These are phyloP conservation scores for Diphasiastrum complanatum DNA, from an alignment of 83 land plant genomes.

Conservation along the genomic window DNA sequence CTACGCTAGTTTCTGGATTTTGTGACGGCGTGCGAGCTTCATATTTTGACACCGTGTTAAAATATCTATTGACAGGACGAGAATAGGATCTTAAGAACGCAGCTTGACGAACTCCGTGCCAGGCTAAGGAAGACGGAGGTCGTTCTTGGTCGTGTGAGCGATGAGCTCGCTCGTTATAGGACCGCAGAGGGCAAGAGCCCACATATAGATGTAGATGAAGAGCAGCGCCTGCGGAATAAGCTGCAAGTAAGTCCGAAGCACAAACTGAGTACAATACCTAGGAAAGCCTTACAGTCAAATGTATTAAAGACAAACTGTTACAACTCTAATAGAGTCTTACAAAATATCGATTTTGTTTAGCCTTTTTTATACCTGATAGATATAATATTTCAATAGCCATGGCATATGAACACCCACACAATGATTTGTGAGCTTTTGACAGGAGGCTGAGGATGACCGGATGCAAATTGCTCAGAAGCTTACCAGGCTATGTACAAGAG, in stretches of 20 bases:
- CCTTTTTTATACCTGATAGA: not conserved
- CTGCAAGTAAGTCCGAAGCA: constrained; percentile 43
- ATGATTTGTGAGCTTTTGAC: no score
- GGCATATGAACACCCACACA: not conserved
- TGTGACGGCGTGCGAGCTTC: not conserved
- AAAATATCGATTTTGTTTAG: not conserved
- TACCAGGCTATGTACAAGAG: constrained; percentile 48
- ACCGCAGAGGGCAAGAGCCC: constrained; percentile 46
- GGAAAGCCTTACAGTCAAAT: not conserved
- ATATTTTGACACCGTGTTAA: constrained; percentile 1
- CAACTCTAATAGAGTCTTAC: constrained; percentile 3
- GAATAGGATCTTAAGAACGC: constrained; percentile 49
- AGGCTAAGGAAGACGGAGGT: constrained; percentile 58
- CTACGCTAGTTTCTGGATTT: not conserved
- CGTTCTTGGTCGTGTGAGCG: constrained; percentile 55
- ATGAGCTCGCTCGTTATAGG: constrained; percentile 60
- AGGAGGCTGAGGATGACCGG: constrained; percentile 75
- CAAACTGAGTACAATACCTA: not conserved
- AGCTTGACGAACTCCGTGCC: constrained; percentile 57
- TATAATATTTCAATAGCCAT: not conserved
- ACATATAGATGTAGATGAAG: constrained; percentile 52
- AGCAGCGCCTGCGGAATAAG: constrained; percentile 42
- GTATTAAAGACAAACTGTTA: not conserved
- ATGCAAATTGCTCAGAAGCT: constrained; percentile 65
- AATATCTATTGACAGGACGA: constrained; percentile 57